phyloP scores from a whole-genome alignment of 31 red algal genomes.

The Odonthalia washingtoniensis region DNA sequence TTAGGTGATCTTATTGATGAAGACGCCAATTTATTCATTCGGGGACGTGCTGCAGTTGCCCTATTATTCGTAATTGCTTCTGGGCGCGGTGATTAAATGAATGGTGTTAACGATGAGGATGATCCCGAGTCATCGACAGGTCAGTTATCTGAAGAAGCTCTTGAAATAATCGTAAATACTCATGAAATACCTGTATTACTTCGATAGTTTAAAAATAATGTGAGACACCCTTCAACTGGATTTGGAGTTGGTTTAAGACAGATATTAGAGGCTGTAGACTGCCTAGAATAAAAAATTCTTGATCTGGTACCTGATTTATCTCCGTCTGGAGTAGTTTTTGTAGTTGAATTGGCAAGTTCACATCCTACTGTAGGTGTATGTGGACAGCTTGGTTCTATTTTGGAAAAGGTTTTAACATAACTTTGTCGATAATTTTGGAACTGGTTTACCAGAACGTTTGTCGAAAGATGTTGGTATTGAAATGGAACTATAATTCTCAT shows the following conservation, averaged over 20 bases:
- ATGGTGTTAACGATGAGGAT: constrained; percentile 39
- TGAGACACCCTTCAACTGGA: constrained; percentile 54
- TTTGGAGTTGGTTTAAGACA: constrained; percentile 57
- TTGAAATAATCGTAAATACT: too few species aligned
- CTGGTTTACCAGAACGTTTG: too few species aligned
- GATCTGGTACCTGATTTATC: constrained; percentile 68
- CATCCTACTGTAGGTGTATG: too few species aligned
- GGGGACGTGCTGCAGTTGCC: constrained; percentile 64
- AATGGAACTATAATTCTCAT: constrained; percentile 62
- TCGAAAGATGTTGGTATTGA: too few species aligned
- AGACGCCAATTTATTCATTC: constrained; percentile 67
- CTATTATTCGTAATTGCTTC: constrained; percentile 69
- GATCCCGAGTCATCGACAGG: too few species aligned
- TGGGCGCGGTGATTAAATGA: constrained; percentile 49
- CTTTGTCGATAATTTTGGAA: too few species aligned
- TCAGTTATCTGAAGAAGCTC: constrained; percentile 41
- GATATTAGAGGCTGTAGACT: too few species aligned
- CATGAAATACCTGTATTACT: too few species aligned
- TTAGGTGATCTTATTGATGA: constrained; percentile 77
- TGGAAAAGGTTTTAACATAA: too few species aligned
- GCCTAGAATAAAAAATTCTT: constrained; percentile 71
- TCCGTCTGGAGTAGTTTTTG: constrained; percentile 69
- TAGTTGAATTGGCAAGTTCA: constrained; percentile 70
- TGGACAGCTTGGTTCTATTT: too few species aligned
- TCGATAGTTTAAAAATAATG: constrained; percentile 62